Evolutionary conservation across 2,329 filamentous ascomycete genomes (phyloP).

Genomic region (Fusarium begoniae): DNA sequence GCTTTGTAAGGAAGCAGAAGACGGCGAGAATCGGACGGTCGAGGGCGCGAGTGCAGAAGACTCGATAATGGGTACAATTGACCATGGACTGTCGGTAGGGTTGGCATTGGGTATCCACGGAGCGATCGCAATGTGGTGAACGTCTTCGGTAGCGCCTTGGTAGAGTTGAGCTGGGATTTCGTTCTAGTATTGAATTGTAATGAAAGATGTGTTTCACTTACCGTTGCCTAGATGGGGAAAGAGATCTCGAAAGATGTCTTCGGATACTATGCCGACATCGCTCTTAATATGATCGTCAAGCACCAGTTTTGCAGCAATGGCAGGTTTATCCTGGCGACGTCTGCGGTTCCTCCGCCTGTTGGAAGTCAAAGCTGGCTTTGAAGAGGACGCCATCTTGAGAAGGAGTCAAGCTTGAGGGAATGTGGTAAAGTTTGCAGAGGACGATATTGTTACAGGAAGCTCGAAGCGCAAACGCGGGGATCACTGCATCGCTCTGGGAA

Average conservation of each 20-base stretch:
- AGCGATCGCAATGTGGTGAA: conserved; percentile 75
- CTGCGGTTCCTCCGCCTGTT: conserved; percentile 58
- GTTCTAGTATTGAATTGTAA: not conserved
- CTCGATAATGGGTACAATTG: conserved; percentile 78
- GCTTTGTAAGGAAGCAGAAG: conserved; percentile 77
- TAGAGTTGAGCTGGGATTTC: conserved; percentile 5
- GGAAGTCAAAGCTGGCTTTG: conserved; percentile 38
- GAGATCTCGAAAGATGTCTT: conserved; percentile 84
- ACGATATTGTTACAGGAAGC: conserved; percentile 14
- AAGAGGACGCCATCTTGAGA: conserved; percentile 44
- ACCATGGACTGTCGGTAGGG: conserved; percentile 77
- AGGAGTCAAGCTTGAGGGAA: not conserved
- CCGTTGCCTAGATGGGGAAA: conserved; percentile 70
- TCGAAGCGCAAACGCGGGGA: conserved; percentile 30
- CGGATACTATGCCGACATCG: conserved; percentile 85
- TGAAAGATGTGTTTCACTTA: conserved; percentile 49
- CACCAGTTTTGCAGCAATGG: conserved; percentile 81
- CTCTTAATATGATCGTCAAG: conserved; percentile 87
- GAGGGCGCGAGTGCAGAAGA: conserved; percentile 75
- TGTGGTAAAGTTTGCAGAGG: conserved; percentile 8
- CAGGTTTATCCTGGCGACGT: conserved; percentile 73
- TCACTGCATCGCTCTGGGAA: conserved; percentile 25
- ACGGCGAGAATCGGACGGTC: conserved; percentile 81
- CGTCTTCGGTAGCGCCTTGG: conserved; percentile 45
- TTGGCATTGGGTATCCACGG: conserved; percentile 72